Base-by-base conservation (phyloP, 495 filamentous ascomycete species). In the Penicillium egyptiacum region DNA sequence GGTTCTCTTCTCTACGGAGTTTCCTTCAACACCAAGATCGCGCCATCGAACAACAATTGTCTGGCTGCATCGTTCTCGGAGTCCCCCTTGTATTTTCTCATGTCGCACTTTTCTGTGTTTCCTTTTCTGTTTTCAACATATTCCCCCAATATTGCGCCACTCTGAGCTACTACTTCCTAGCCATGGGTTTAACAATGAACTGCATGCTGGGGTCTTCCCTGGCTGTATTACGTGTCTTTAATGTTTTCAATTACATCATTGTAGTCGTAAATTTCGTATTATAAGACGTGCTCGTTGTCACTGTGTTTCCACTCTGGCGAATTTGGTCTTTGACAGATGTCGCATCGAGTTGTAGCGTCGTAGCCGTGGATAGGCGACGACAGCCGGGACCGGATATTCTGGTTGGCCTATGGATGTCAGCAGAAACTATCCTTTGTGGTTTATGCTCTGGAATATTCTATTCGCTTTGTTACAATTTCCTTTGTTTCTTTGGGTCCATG, bases 81-180 rank as follows among this genome's bases (percentile, higher is more conserved):
- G 66, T 64, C 52, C 44, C 22, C 12, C 55, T 43, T 50, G n/a
- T 40, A 22, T 30, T 37, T 53, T 26, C 30, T 37, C 30, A 11
- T 50, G 19, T 39, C 22, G 0, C 43, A 33, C 11, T 33, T 33
- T 33, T 10, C 19, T 37, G 35, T 26, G 5, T 19, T 25, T 39
- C 11, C n/a, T n/a, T 35, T 2, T n/a, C 20, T 55, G 22, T 14
- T 55, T 54, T 41, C 55, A 52, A 52, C 65, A 65, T 55, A 67
- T 67, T 63, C 53, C 66, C 63, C 65, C 51, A 12, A 56, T 22
- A 50, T 63, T 46, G 60, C 56, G 60, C 55, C 53, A 51, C 12
- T 43, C 26, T 31, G 48, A 31, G 50, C 60, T 68, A 70, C 65
- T 70, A 67, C 62, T 68, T 70, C 19, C 62, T 70, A 70, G 65